These are phyloP conservation scores for Penicillium robsamsonii DNA, from an alignment of 495 filamentous ascomycete species.

Conservation along the genomic window DNA sequence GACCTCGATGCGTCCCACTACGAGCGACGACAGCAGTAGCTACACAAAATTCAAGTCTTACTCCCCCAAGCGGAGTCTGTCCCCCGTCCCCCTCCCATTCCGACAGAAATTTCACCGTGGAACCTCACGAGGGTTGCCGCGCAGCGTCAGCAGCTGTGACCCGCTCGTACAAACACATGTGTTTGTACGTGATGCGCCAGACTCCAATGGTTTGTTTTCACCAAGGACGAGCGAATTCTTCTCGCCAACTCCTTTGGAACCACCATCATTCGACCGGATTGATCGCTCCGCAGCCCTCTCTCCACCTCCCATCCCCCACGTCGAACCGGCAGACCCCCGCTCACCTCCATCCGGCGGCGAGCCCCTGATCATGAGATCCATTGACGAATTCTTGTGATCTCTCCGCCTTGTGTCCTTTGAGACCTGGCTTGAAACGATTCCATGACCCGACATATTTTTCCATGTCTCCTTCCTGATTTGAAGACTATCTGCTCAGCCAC, in stretches of 20 bases:
- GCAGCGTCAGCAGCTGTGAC: conserved; percentile 29
- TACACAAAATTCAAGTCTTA: conserved; percentile 22
- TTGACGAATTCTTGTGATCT: conserved; percentile 52
- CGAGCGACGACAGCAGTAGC: conserved; percentile 29
- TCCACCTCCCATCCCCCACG: conserved; percentile 9
- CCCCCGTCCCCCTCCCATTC: conserved; percentile 44
- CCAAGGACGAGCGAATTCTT: conserved; percentile 50
- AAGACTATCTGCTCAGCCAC: conserved; percentile 20
- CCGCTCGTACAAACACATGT: conserved; percentile 36
- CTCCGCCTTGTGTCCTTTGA: conserved; percentile 9
- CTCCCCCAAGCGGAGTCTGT: conserved; percentile 41
- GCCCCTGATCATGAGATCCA: conserved; percentile 52
- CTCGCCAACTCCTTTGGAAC: conserved; percentile 34
- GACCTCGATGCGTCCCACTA: conserved; percentile 27
- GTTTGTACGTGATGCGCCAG: conserved; percentile 39
- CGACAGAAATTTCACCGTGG: conserved; percentile 41
- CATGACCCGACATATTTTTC: conserved; percentile 32
- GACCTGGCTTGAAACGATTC: conserved; percentile 32
- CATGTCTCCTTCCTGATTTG: conserved; percentile 22
- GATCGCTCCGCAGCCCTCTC: conserved; percentile 32
- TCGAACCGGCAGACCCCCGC: conserved; percentile 44
- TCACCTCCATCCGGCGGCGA: conserved; percentile 48
- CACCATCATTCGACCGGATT: conserved; percentile 29
- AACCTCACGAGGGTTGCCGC: conserved; percentile 22
- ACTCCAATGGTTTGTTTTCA: conserved; percentile 43